Base-by-base conservation (phyloP, 257 asterid genomes). In the Solanum pinnatisectum region DNA sequence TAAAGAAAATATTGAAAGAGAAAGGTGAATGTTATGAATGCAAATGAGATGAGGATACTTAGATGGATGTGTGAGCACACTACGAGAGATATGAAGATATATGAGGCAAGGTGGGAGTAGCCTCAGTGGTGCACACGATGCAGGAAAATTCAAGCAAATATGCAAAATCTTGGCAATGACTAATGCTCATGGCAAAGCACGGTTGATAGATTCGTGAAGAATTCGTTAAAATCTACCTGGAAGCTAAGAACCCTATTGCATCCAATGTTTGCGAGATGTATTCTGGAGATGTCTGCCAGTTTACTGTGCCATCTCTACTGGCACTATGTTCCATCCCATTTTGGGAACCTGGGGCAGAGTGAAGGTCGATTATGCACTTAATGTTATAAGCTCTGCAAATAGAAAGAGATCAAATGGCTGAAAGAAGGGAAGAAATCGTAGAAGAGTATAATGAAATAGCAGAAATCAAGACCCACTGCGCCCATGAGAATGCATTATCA, bases 271-370 rank as follows among this genome's bases (percentile, higher is more conserved):
- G 92, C 3, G 92, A 88, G 85, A 96, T 87, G 81, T 88, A 82
- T 84, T 91, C 92, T 0, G 91, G 87, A 49, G 97, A 92, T 35
- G 93, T 90, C 14, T 95, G 92, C 99, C 99, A 96, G 81, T 94
- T 98, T 0, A 94, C 92, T 11, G 93, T 91, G 35, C 98, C 99
- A 52, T 96, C 99, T 89, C 95, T 90, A 91, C 98, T 93, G 27
- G 98, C 94, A 90, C 99, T 95, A 92, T 96, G 98, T 87, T 96
- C 99, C 95, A 91, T 92, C 68, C 98, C 98, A 39, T 96, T 96
- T 91, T 96, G 98, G 39, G 99, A 96, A 89, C 94, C 98, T 1
- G 98, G 98, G 63, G 97, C 98, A 33, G 99, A 98, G 88, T 95
- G 99, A 67, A 95, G 96, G 89, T 96, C 98, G 10, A 96, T 91